Evolutionary conservation across 768 basidiomycete genomes (phyloP).

Genomic region (Termitomyces sp.): DNA sequence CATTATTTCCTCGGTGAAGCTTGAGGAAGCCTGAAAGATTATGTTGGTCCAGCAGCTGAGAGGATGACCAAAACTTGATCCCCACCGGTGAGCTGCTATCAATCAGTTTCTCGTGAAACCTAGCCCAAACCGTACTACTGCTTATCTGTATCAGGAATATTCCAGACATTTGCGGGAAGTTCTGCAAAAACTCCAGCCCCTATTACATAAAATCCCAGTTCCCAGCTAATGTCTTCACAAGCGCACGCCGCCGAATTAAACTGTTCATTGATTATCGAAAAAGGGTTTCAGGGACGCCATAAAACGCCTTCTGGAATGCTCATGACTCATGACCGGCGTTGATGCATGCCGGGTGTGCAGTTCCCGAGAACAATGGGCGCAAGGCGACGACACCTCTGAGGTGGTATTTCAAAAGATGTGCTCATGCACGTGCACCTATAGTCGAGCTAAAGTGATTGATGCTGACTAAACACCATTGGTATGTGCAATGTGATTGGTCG

Average conservation of each 20-base stretch:
- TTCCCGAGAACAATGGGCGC: too few species aligned
- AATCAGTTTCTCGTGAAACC: neutral
- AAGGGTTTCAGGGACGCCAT: neutral
- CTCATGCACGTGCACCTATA: neutral
- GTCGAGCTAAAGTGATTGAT: neutral
- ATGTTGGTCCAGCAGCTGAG: neutral
- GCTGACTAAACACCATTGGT: constrained; percentile 10
- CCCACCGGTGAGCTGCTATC: neutral
- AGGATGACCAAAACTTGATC: neutral
- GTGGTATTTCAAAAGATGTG: neutral
- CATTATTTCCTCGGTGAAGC: neutral
- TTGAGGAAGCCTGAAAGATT: neutral
- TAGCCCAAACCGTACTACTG: neutral
- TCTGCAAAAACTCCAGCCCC: too few species aligned
- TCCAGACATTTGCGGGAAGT: too few species aligned
- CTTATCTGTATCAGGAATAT: too few species aligned
- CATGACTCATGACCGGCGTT: neutral
- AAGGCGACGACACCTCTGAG: neutral
- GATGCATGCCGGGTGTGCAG: neutral
- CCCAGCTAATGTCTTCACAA: neutral
- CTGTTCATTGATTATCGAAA: neutral
- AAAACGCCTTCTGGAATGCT: neutral
- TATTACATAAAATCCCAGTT: neutral
- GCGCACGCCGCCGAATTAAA: neutral
- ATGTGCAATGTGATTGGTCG: constrained; percentile 32